Evolutionary conservation across 1,139 yeast genomes (phyloP).

Genomic region (Kodamaea plutei): DNA sequence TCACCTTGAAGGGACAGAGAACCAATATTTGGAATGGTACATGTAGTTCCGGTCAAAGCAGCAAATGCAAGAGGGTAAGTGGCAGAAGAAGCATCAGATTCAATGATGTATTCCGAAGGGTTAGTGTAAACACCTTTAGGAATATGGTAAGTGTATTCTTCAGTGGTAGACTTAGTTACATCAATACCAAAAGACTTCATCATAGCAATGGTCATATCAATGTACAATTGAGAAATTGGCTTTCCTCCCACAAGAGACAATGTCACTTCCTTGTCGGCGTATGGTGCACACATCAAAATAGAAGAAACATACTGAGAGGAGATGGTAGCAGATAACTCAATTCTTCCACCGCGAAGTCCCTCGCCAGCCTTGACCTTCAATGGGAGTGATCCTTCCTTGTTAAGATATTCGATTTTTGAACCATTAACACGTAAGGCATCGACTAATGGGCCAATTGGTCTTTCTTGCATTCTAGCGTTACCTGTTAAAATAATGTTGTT

Average conservation of each 20-base stretch:
- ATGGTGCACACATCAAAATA: slow-evolving; percentile 95
- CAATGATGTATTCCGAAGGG: slow-evolving; percentile 83
- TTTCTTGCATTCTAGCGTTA: slow-evolving; percentile 93
- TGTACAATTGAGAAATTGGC: slow-evolving; percentile 92
- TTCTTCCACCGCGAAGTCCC: slow-evolving; percentile 83
- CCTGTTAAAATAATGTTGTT: slow-evolving; percentile 74
- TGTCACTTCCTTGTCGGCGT: slow-evolving; percentile 84
- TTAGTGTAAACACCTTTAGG: slow-evolving; percentile 79
- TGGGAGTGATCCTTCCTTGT: slow-evolving; percentile 81
- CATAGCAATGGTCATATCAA: slow-evolving; percentile 96
- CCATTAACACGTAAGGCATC: slow-evolving; percentile 86
- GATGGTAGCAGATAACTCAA: slow-evolving; percentile 91
- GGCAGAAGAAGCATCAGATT: slow-evolving; percentile 98
- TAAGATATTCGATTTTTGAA: slow-evolving; percentile 64
- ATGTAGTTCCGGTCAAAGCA: slow-evolving; percentile 92
- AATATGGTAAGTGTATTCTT: slow-evolving; percentile 81
- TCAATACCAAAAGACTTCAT: slow-evolving; percentile 85
- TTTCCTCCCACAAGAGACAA: slow-evolving; percentile 90
- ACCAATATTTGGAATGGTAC: slow-evolving; percentile 94
- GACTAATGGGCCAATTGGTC: slow-evolving; percentile 96
- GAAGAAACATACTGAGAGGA: slow-evolving; percentile 98
- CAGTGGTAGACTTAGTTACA: slow-evolving; percentile 68
- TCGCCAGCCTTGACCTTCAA: slow-evolving; percentile 64
- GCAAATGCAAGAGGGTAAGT: slow-evolving; percentile 97
- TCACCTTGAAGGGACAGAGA: slow-evolving; percentile 92